Evolutionary conservation across 495 filamentous ascomycete genomes (phyloP).

Genomic region (Clavariopsis aquatica): DNA sequence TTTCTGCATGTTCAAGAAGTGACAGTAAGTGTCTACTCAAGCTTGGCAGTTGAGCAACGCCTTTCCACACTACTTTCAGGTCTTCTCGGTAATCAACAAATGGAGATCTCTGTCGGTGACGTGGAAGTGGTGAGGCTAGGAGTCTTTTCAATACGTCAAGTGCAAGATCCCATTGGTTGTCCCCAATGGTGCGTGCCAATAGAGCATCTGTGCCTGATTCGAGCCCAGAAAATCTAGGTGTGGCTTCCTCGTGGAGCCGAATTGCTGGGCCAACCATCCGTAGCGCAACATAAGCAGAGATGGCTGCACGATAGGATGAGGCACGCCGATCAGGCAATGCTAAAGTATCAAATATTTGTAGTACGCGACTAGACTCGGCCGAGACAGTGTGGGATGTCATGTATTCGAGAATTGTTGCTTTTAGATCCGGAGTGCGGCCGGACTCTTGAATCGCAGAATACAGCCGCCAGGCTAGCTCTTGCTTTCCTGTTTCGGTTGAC

Average conservation of each 20-base stretch:
- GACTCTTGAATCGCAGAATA: slow-evolving; percentile 22
- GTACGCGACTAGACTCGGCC: slow-evolving; percentile 18
- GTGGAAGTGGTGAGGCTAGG: not conserved
- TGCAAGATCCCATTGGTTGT: slow-evolving; percentile 36
- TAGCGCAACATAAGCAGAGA: slow-evolving; percentile 30
- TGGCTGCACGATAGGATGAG: slow-evolving; percentile 34
- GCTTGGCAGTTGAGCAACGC: slow-evolving; percentile 13
- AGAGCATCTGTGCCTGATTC: slow-evolving; percentile 31
- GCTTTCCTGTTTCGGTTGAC: slow-evolving; percentile 4
- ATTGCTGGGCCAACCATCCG: slow-evolving; percentile 33
- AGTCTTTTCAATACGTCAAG: slow-evolving; percentile 22
- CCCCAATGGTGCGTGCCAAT: slow-evolving; percentile 29
- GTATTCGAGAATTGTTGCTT: slow-evolving; percentile 40
- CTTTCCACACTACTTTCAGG: slow-evolving; percentile 1
- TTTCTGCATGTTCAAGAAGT: slow-evolving; percentile 20
- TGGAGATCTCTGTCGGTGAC: not conserved
- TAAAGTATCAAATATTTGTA: slow-evolving; percentile 31
- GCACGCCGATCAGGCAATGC: slow-evolving; percentile 18
- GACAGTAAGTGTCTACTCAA: slow-evolving; percentile 8
- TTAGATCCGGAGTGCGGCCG: slow-evolving; percentile 24
- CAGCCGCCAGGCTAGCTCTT: slow-evolving; percentile 30
- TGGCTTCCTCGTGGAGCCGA: slow-evolving; percentile 31
- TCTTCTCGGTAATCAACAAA: not conserved
- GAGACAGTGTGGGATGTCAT: slow-evolving; percentile 24
- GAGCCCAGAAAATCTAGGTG: slow-evolving; percentile 1